Evolutionary conservation across 2,329 filamentous ascomycete genomes (phyloP).

Genomic region (Calcarisporium arbuscula): DNA sequence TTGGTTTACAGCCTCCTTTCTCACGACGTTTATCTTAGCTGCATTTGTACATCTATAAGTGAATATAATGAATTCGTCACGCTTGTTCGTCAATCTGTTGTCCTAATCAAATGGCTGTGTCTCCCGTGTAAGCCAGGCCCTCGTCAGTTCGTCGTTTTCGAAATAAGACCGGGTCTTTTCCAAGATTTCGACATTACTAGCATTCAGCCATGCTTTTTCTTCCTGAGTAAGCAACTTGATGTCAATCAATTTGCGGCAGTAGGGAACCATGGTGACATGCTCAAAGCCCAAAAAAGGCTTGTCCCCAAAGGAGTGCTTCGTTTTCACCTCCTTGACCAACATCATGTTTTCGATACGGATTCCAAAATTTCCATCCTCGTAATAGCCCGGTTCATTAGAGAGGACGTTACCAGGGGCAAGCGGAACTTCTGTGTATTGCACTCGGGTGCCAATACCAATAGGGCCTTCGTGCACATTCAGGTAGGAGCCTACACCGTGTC

Average conservation of each 20-base stretch:
- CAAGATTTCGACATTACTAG: slow-evolving; percentile 74
- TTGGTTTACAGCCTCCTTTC: slow-evolving; percentile 63
- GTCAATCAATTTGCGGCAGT: slow-evolving; percentile 86
- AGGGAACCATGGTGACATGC: slow-evolving; percentile 94
- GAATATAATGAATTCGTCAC: not conserved
- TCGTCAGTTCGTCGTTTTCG: slow-evolving; percentile 61
- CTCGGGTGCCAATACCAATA: slow-evolving; percentile 88
- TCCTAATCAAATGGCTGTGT: slow-evolving; percentile 53
- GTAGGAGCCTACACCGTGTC: slow-evolving; percentile 91
- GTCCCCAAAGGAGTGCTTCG: slow-evolving; percentile 81
- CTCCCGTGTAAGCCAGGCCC: slow-evolving; percentile 81
- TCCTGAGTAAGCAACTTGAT: slow-evolving; percentile 59
- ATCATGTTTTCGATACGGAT: slow-evolving; percentile 96
- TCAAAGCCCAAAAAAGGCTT: slow-evolving; percentile 94
- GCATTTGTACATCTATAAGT: slow-evolving; percentile 40
- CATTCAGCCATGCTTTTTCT: slow-evolving; percentile 83
- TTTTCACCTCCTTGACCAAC: slow-evolving; percentile 83
- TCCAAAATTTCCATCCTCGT: slow-evolving; percentile 90
- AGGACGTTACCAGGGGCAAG: slow-evolving; percentile 90
- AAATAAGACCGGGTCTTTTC: slow-evolving; percentile 78
- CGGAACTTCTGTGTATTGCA: slow-evolving; percentile 86
- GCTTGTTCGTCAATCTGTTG: not conserved
- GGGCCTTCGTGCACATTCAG: slow-evolving; percentile 97
- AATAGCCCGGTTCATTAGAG: slow-evolving; percentile 94
- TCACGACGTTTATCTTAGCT: slow-evolving; percentile 65